Evolutionary conservation across 495 filamentous ascomycete genomes (phyloP), one percentile per base, ranked within the genome.

Genomic region (Aspergillus funiculosus): DNA sequence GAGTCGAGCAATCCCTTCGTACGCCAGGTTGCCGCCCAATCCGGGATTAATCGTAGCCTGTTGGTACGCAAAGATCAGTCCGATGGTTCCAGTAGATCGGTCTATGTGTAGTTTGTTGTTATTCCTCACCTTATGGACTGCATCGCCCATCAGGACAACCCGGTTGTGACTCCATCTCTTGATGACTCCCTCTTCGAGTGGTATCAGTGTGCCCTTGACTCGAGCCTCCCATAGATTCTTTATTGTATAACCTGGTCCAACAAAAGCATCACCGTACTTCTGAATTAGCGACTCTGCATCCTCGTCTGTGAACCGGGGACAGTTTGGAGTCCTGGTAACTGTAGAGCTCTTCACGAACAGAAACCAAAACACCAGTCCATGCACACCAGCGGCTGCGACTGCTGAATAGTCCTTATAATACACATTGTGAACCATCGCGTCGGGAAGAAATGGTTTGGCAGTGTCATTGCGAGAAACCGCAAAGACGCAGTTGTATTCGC

Each of bases 311-410:
- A 50, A 51, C 0, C 42, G 35, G 10, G 50, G 46, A 27, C 35
- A 50, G 14, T 48, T 39, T 1, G 51, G 49, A 1, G 50, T 56
- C 9, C n/a, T 62, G 0, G 52, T 55, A 15, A 30, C 8, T 4
- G 32, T 17, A 8, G 6, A 4, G 4, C 10, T 38, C 32, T 55
- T 55, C 10, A 44, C 39, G 10, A 55, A 55, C 18, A 55, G 38
- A 13, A 55, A 55, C 52, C 52, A 55, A 26, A 55, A 65, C 7
- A 61, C 45, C 24, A 52, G 46, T 1, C 54, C 54, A 9, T 14
- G 38, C 19, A 50, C 46, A 29, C 54, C 54, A 14, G 43, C 38
- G 4, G 47, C 50, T 11, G 41, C 43, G 28, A 51, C 19, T 3
- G 32, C 43, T 27, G 50, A 53, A 21, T 50, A 35, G 1, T 26